These are phyloP conservation scores for Hura crepitans DNA, from an alignment of 441 rosid genomes.

Conservation along the genomic window DNA sequence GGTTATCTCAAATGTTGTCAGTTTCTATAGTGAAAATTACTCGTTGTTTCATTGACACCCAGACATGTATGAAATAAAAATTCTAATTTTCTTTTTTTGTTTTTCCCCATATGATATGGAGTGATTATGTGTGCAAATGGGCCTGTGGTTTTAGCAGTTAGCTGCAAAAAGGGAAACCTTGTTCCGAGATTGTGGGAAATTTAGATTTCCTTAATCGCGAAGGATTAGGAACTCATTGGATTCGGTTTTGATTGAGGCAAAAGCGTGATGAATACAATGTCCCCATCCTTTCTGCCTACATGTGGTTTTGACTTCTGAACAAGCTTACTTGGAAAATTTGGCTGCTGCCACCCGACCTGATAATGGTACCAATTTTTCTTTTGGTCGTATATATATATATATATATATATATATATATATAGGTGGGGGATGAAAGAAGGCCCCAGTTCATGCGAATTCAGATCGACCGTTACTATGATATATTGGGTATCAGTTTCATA, in stretches of 20 bases:
- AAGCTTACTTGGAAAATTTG: not conserved
- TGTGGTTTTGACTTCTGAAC: not conserved
- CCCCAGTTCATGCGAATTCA: no score
- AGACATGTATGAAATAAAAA: conserved; percentile 20
- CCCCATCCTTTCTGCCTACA: not conserved
- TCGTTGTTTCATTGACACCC: conserved; percentile 15
- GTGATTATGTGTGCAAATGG: not conserved
- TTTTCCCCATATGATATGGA: not conserved
- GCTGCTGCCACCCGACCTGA: not conserved
- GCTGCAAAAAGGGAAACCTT: not conserved
- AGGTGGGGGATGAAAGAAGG: no score
- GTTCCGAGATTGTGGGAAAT: not conserved
- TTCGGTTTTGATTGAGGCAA: no score
- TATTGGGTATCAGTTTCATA: no score
- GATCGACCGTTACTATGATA: no score
- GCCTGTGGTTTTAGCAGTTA: not conserved
- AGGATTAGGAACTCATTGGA: not conserved
- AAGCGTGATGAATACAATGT: not conserved
- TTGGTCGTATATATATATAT: no score
- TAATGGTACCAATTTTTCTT: not conserved
- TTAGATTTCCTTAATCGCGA: not conserved
- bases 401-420: no score
- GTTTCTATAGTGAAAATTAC: conserved; percentile 19
- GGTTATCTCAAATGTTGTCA: conserved; percentile 19
- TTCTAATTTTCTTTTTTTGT: not conserved